A percentile compares a stretch with the other conserved stretches of the same genome.
Evolutionary conservation across 495 filamentous ascomycete species (phyloP).

Genomic region (Podospora sp.): DNA sequence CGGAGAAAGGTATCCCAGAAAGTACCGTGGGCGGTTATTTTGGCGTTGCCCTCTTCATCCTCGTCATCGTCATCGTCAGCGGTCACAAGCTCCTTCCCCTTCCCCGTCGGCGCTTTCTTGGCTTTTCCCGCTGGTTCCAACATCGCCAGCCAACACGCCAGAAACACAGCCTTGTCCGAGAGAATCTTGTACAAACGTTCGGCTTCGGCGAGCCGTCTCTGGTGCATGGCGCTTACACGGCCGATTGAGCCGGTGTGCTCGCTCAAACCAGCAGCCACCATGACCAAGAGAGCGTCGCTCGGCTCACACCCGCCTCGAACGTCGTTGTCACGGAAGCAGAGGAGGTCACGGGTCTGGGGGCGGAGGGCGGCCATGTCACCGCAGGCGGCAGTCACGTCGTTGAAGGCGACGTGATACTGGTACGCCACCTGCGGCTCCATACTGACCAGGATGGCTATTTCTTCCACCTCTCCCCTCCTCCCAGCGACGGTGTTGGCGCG

Average conservation of each 20-base stretch:
- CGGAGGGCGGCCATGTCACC: neutral
- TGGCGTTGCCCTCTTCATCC: neutral
- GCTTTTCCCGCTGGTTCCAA: neutral
- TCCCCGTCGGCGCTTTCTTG: neutral
- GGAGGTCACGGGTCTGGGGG: neutral
- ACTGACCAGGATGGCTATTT: neutral
- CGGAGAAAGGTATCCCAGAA: neutral
- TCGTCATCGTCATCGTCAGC: neutral
- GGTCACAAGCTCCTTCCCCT: no score
- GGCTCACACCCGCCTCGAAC: neutral
- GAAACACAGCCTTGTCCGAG: conserved; percentile 9
- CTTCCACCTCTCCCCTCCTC: conserved; percentile 23
- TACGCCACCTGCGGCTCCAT: conserved; percentile 4
- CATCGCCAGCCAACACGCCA: neutral
- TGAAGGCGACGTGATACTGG: neutral
- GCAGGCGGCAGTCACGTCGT: neutral
- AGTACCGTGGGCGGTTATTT: neutral
- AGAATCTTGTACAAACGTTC: conserved; percentile 6
- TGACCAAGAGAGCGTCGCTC: neutral
- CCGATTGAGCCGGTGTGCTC: neutral
- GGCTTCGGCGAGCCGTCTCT: neutral
- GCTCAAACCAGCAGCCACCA: neutral
- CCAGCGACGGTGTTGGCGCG: conserved; percentile 30
- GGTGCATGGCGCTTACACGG: neutral
- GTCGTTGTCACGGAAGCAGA: neutral